phyloP scores from a whole-genome alignment of 1,139 yeast genomes.

The Kodamaea alishanica region DNA sequence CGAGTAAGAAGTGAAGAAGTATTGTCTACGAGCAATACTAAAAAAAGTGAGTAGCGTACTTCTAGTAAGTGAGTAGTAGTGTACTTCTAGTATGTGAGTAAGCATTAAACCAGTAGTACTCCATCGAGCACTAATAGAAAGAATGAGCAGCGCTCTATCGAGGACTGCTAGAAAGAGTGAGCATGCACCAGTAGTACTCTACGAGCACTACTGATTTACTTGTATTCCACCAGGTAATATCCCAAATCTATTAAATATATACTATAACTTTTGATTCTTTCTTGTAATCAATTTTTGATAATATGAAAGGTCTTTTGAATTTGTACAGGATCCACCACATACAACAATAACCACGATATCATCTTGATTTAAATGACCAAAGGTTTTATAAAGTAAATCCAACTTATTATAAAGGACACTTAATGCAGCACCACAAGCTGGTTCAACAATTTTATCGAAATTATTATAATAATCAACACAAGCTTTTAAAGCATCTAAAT shows the following conservation, averaged over 20 bases:
- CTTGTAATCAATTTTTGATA: conserved; percentile 15
- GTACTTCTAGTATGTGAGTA: too few species aligned
- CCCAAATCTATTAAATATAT: not conserved
- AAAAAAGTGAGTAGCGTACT: too few species aligned
- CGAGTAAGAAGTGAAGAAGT: too few species aligned
- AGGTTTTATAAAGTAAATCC: conserved; percentile 28
- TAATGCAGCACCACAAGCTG: conserved; percentile 74
- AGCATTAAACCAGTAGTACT: too few species aligned
- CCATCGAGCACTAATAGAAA: too few species aligned
- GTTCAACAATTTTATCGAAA: conserved; percentile 55
- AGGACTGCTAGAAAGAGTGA: too few species aligned
- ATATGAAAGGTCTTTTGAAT: conserved; percentile 11
- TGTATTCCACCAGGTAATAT: too few species aligned
- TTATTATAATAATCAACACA: conserved; percentile 48
- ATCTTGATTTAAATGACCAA: conserved; percentile 34
- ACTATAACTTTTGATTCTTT: conserved; percentile 13
- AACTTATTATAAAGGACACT: conserved; percentile 45
- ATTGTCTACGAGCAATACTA: too few species aligned
- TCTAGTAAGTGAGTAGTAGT: too few species aligned
- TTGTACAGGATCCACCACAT: conserved; percentile 61
- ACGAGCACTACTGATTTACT: too few species aligned
- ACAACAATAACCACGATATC: conserved; percentile 57
- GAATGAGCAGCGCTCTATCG: too few species aligned
- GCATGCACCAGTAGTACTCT: conserved; percentile 15
- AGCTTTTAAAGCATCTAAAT: conserved; percentile 51